phyloP scores from a whole-genome alignment of 768 basidiomycete genomes.

The Auriscalpium vulgare region DNA sequence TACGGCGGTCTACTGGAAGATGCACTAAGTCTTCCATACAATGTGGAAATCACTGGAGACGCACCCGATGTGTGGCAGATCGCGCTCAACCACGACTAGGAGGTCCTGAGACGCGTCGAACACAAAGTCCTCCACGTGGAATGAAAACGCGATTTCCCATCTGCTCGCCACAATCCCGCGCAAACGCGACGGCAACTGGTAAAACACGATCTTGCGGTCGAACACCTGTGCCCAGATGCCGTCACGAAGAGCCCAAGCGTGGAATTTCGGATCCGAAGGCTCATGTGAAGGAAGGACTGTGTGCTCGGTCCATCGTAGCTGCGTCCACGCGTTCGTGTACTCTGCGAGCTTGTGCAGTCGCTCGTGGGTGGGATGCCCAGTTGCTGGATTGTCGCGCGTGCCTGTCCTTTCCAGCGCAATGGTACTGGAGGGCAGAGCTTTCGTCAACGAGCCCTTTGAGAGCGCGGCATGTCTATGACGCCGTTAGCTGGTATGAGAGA shows the following conservation, averaged over 20 bases:
- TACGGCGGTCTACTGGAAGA: too few species aligned
- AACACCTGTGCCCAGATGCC: background rate
- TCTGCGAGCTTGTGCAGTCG: background rate
- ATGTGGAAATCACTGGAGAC: too few species aligned
- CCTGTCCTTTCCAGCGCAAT: background rate
- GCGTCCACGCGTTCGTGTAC: background rate
- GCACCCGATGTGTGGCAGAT: too few species aligned
- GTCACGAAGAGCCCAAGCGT: background rate
- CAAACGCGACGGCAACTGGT: slow-evolving; percentile 40
- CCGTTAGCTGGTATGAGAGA: too few species aligned
- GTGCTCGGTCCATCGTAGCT: background rate
- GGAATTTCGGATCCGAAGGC: background rate
- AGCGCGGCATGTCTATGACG: background rate
- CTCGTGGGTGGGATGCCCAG: background rate
- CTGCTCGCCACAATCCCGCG: slow-evolving; percentile 15
- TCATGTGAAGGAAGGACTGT: background rate
- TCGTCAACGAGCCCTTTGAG: background rate
- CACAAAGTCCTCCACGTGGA: too few species aligned
- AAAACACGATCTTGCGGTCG: slow-evolving; percentile 33
- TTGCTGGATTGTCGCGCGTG: background rate
- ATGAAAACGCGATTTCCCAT: too few species aligned
- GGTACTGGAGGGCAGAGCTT: background rate
- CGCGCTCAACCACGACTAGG: too few species aligned
- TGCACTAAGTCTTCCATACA: too few species aligned
- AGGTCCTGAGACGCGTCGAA: too few species aligned